These are phyloP conservation scores for Colletotrichum filicis DNA, from an alignment of 2,329 filamentous ascomycete species.

Conservation along the genomic window DNA sequence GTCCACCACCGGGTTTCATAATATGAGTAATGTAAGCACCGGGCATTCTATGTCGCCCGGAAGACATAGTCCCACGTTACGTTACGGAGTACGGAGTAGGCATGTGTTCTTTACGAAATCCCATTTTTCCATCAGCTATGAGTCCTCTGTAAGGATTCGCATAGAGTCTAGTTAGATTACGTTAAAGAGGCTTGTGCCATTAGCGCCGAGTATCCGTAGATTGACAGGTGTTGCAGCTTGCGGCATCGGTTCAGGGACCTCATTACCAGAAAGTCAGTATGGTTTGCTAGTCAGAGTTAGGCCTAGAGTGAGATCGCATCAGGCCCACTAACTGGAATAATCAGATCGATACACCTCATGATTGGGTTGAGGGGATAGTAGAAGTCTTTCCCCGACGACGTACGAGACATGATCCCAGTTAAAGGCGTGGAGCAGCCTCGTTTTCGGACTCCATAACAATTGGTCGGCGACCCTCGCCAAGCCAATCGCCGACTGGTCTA, in stretches of 20 bases:
- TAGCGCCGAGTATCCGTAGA: neutral
- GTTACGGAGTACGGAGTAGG: too few relatives aligned
- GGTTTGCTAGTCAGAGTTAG: neutral
- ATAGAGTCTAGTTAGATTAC: neutral
- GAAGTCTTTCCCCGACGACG: neutral
- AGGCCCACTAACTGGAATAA: neutral
- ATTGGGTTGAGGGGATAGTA: neutral
- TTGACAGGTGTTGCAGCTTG: neutral
- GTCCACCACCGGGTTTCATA: neutral
- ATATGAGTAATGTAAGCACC: too few relatives aligned
- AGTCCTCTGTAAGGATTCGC: neutral
- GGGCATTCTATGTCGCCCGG: too few relatives aligned
- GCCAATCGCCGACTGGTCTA: neutral
- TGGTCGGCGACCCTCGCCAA: neutral
- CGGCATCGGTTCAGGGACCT: neutral
- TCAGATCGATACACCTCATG: neutral
- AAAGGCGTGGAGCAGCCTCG: conserved; percentile 5
- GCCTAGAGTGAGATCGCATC: neutral
- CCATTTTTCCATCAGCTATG: neutral
- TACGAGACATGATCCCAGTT: neutral
- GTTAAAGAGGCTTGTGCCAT: neutral
- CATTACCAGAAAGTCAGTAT: neutral
- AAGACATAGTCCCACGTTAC: too few relatives aligned
- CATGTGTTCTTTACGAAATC: too few relatives aligned
- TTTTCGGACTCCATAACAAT: conserved; percentile 15